Base-by-base conservation (phyloP, 352 stramenopile genomes). In the Globisporangium barbulae region DNA sequence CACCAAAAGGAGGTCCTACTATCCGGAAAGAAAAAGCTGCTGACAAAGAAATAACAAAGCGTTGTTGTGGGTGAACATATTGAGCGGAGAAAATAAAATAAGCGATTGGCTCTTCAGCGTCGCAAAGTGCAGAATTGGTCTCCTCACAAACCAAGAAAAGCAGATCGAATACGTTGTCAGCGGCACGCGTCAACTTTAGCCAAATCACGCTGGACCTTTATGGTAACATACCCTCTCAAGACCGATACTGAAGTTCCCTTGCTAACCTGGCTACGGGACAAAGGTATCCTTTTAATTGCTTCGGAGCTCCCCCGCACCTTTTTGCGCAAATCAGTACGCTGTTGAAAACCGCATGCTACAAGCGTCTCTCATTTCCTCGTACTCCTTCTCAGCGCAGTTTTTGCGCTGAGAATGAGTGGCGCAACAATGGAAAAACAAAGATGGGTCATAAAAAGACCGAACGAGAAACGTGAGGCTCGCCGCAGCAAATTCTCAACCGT, bases 401-500 rank as follows among this genome's bases (percentile, higher is more conserved):
- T 59, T 33, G 2, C 30, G n/a, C 28, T 52, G 55, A 12, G 48
- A 64, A 64, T 57, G 58, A 64, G 21, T 64, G 58, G 58, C 31
- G 58, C 58, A 30, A 56, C 58, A 64, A 30, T 45, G 17, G 21
- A 64, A 56, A 37, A 64, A 42, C 33, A 44, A 48, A 48, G 42
- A 48, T 48, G 42, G 42, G 42, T 48, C 35, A 22, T n/a, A 56
- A 58, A 58, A 37, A 19, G 42, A 41, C 19, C 35, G 3, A 63
- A 53, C 35, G 33, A 62, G 44, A 63, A 56, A 64, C 44, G 58
- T 63, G 57, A 17, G 57, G 57, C n/a, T 7, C 8, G 8, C 45
- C 13, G 25, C 25, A 5, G 28, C 45, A 64, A 64, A 56, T 57
- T 57, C 58, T 64, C 58, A 64, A 64, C 58, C 21, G 58, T 56